Conservation (phyloP, 2,329 filamentous ascomycete species). For the Ophiocordyceps polyrhachis-furcata region DNA sequence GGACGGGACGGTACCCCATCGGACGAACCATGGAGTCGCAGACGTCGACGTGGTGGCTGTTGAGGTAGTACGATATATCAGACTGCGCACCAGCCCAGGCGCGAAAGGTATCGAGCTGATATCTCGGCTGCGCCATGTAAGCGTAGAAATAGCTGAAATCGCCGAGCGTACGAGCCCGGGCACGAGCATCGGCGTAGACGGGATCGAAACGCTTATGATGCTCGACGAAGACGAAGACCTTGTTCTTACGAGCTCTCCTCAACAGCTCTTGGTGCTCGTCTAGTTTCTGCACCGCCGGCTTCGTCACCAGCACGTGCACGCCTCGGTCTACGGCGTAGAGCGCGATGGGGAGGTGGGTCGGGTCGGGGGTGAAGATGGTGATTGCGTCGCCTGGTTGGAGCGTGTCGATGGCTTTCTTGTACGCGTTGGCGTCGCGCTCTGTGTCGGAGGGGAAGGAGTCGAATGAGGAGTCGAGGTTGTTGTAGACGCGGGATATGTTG, state of each 20-base stretch:
- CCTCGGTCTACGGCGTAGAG: constrained; percentile 77
- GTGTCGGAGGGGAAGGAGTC: constrained; percentile 64
- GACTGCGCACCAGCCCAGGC: constrained; percentile 83
- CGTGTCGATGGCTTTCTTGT: constrained; percentile 75
- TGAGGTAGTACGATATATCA: constrained; percentile 92
- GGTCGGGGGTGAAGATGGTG: constrained; percentile 90
- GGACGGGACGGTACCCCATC: constrained; percentile 54
- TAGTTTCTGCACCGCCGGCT: constrained; percentile 76
- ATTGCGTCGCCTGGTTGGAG: constrained; percentile 71
- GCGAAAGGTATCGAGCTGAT: constrained; percentile 83
- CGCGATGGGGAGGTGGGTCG: constrained; percentile 82
- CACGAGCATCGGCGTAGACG: constrained; percentile 73
- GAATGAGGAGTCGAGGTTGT: constrained; percentile 73
- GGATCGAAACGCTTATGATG: constrained; percentile 96
- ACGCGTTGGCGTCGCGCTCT: constrained; percentile 56
- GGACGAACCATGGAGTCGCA: constrained; percentile 76
- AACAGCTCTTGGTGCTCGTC: constrained; percentile 63
- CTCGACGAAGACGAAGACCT: constrained; percentile 83
- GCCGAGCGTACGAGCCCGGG: constrained; percentile 56
- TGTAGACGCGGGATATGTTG: constrained; percentile 80
- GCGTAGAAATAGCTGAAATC: constrained; percentile 98
- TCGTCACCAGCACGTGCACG: constrained; percentile 84
- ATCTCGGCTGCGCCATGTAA: constrained; percentile 91
- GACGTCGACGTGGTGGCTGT: constrained; percentile 86
- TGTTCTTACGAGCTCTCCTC: constrained; percentile 49